These are phyloP conservation scores for Fusarium staphyleae DNA, from an alignment of 2,329 filamentous ascomycete species.

Conservation along the genomic window DNA sequence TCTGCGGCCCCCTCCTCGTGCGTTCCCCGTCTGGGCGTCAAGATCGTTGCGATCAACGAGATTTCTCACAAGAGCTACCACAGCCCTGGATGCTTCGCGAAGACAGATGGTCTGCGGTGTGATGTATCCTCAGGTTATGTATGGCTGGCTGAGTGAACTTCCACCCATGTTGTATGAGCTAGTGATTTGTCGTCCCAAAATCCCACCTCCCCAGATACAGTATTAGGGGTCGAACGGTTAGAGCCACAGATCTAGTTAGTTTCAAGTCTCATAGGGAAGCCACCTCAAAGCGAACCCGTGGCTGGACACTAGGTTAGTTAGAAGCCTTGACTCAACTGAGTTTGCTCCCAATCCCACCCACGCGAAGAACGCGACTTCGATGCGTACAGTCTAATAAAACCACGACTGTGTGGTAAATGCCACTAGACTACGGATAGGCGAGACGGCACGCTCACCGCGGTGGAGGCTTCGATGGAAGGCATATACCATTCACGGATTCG, in stretches of 20 bases:
- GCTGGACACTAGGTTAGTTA: slow-evolving; percentile 2
- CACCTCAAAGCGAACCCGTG: background rate
- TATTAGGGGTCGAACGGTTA: background rate
- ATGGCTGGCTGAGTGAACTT: slow-evolving; percentile 7
- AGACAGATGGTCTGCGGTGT: slow-evolving; percentile 18
- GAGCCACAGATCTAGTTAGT: background rate
- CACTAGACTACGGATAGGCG: too few species aligned
- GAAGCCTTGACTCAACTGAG: slow-evolving; percentile 20
- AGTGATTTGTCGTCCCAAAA: background rate
- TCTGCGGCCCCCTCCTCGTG: slow-evolving; percentile 23
- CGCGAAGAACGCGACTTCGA: slow-evolving; percentile 19
- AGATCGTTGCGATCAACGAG: slow-evolving; percentile 17
- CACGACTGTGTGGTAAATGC: too few species aligned
- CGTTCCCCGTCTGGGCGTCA: slow-evolving; percentile 12
- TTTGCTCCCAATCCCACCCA: background rate
- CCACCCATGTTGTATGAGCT: slow-evolving; percentile 3
- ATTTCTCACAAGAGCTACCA: slow-evolving; percentile 34
- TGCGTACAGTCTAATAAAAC: too few species aligned
- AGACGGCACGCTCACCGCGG: slow-evolving; percentile 24
- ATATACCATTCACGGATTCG: slow-evolving; percentile 14
- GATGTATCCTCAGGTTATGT: slow-evolving; percentile 23
- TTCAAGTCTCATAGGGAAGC: background rate
- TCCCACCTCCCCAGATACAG: slow-evolving; percentile 5
- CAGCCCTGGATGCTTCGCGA: slow-evolving; percentile 16
- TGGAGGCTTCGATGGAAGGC: slow-evolving; percentile 7